A percentile compares a stretch with the other conserved stretches of the same genome.
phyloP scores from a whole-genome alignment of 441 rosid genomes.

The Pelargonium exstipulatum region DNA sequence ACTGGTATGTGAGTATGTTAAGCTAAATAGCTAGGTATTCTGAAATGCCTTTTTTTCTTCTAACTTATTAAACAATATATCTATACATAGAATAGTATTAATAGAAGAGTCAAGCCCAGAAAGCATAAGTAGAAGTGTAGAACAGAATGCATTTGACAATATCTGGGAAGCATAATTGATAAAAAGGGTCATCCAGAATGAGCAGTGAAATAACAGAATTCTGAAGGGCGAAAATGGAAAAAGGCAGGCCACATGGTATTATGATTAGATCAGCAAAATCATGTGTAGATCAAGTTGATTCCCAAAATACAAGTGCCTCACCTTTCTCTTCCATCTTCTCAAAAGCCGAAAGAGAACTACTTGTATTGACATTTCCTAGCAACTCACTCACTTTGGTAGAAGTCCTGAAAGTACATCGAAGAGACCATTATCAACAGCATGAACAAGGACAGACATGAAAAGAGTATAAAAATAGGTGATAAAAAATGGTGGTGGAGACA shows the following conservation, averaged over 20 bases:
- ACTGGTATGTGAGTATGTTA: not conserved
- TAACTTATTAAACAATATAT: not conserved
- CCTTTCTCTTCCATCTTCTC: slow-evolving; percentile 93
- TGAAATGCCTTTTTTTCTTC: not conserved
- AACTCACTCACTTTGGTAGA: slow-evolving; percentile 73
- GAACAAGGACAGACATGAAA: not conserved
- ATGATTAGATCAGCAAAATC: not conserved
- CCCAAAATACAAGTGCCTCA: slow-evolving; percentile 21
- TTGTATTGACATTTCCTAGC: slow-evolving; percentile 69
- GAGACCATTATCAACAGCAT: slow-evolving; percentile 7
- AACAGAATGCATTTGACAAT: not conserved
- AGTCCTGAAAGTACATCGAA: slow-evolving; percentile 40
- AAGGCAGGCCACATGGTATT: not conserved
- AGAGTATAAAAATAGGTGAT: slow-evolving; percentile 11
- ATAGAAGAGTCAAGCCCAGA: not conserved
- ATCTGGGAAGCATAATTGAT: not conserved
- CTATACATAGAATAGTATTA: not conserved
- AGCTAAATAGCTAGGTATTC: no score
- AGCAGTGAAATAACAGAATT: no score
- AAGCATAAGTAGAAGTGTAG: not conserved
- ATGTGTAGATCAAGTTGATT: not conserved
- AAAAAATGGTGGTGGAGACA: slow-evolving; percentile 28
- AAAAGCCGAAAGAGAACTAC: slow-evolving; percentile 69
- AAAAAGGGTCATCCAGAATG: not conserved
- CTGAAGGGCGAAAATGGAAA: not conserved